Percentiles rank a stretch among this genome's conserved stretches.
These are phyloP conservation scores for Pichia sp. DNA, from an alignment of 1,139 yeast species.

Conservation along the genomic window DNA sequence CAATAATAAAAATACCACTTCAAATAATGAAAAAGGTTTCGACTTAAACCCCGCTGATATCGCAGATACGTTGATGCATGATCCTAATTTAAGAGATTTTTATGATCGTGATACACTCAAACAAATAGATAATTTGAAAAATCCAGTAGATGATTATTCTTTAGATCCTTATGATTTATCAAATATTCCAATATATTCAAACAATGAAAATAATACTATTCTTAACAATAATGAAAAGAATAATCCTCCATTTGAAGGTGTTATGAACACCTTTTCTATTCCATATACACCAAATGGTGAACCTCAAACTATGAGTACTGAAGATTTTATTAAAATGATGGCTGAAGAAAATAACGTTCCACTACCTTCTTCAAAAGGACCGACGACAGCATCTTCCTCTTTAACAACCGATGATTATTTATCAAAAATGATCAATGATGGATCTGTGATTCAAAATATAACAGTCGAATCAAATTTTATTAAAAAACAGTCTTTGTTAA, in stretches of 20 bases:
- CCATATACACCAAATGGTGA: neutral
- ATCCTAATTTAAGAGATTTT: slow-evolving; percentile 28
- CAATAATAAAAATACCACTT: too few species aligned
- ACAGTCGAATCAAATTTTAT: too few species aligned
- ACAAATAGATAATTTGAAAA: slow-evolving; percentile 1
- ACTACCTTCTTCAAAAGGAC: neutral
- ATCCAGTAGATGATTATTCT: neutral
- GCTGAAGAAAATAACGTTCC: slow-evolving; percentile 1
- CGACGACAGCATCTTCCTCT: neutral
- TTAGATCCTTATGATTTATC: slow-evolving; percentile 23
- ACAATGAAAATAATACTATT: neutral
- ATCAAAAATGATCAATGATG: slow-evolving; percentile 1
- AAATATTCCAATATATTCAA: slow-evolving; percentile 12
- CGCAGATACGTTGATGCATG: slow-evolving; percentile 23
- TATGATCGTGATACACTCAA: slow-evolving; percentile 14
- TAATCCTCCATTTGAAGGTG: too few species aligned
- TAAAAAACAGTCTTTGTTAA: neutral
- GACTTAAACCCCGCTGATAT: slow-evolving; percentile 10
- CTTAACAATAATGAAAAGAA: too few species aligned
- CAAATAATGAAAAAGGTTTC: neutral
- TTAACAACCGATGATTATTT: slow-evolving; percentile 6
- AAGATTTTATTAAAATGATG: slow-evolving; percentile 19
- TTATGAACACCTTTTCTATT: neutral
- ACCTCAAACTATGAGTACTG: slow-evolving; percentile 23
- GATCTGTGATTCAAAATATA: too few species aligned